Conservation (phyloP, 345 rosid genomes). For the Hibiscus mutabilis region DNA sequence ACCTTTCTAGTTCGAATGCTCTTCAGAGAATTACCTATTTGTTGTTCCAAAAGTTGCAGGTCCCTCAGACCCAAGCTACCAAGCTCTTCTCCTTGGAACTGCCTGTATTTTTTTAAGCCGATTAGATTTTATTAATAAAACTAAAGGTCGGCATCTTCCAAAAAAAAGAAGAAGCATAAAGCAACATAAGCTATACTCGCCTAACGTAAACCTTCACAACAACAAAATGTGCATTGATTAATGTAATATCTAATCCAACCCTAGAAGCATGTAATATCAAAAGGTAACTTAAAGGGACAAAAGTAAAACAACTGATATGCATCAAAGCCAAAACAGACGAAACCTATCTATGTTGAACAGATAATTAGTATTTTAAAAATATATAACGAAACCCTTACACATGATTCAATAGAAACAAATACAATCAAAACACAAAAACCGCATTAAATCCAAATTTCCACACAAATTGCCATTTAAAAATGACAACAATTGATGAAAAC, state of each 20-base stretch:
- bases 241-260: too few species aligned
- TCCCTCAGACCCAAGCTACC: constrained; percentile 55
- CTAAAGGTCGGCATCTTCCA: too few species aligned
- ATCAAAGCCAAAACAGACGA: background rate
- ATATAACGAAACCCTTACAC: background rate
- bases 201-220: too few species aligned
- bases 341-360: background rate
- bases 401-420: background rate
- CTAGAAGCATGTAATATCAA: too few species aligned
- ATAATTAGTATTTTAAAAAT: background rate
- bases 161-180: too few species aligned
- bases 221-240: too few species aligned
- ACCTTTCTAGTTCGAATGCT: constrained; percentile 70
- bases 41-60: constrained; percentile 73
- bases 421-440: background rate
- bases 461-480: background rate
- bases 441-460: background rate
- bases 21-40: constrained; percentile 68
- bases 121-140: too few species aligned
- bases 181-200: too few species aligned
- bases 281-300: too few species aligned
- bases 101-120: too few species aligned
- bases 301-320: background rate
- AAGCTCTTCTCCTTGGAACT: constrained; percentile 58
- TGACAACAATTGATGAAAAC: too few species aligned